Base-by-base conservation (phyloP, 169 alveolate species). In the Plasmodium gallinaceum region DNA sequence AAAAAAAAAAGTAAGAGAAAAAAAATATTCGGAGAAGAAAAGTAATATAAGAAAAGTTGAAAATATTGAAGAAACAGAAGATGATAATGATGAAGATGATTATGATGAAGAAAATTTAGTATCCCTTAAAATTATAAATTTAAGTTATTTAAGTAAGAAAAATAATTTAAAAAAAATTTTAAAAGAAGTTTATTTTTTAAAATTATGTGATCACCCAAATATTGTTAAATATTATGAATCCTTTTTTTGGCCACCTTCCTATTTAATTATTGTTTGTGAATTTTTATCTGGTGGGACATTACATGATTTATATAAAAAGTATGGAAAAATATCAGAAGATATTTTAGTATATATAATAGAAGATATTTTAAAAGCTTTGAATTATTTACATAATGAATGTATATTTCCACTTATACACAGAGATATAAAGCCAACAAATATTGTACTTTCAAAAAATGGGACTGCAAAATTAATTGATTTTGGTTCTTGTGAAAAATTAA, bases 161-260 rank as follows among this genome's bases (percentile, higher is more conserved):
- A 61, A 64, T 14, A 75, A 24, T 20, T 10, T 75, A 66, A 62
- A 10, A 66, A 75, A 42, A 26, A 48, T 75, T 69, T 58, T 89
- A 42, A 65, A 74, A 69, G 93, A 89, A 83, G 83, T 71, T n/a
- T 58, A 76, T 80, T 89, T 62, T 73, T 72, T 89, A 64, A 37
- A 89, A 64, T 16, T 51, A 43, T 74, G 88, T 54, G 5, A 75
- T 7, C 93, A 89, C 64, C 93, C 93, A 16, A 78, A 76, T 46
- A 70, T 89, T 24, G 88, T 89, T 22, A 89, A 76, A 65, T 89
- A 71, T 73, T 83, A 78, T 10, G 93, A 88, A 64, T 58, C 93
- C 37, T 88, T 80, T 73, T 72, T 89, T 58, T 69, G 75, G 88
- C 92, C 88, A 14, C 88, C 88, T 32, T 75, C 75, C 6, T 80